Percentiles rank a stretch among this genome's conserved stretches.
Conservation (phyloP, 2,329 filamentous ascomycete species). For the Fusarium devonianum region DNA sequence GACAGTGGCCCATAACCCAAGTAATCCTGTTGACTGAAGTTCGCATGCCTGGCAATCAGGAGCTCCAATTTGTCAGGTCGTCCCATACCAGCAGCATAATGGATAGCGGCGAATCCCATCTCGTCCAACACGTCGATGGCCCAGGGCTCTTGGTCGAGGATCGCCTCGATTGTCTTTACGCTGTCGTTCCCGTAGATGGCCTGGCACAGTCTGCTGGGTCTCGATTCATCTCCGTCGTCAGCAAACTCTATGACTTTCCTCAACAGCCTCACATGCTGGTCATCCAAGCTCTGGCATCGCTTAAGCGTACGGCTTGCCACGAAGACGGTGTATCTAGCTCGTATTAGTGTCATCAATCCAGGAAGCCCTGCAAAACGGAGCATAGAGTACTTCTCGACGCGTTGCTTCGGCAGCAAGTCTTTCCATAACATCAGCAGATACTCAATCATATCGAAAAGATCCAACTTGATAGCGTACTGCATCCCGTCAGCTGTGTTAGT, state of each 20-base stretch:
- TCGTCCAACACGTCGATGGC: neutral
- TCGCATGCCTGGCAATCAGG: neutral
- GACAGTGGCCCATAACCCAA: neutral
- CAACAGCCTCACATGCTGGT: neutral
- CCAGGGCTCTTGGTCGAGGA: neutral
- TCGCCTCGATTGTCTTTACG: neutral
- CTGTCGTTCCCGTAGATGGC: neutral
- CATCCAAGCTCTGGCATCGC: neutral
- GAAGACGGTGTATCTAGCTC: too few species aligned
- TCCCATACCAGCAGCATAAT: neutral
- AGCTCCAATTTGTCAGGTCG: neutral
- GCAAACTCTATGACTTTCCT: neutral
- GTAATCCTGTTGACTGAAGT: neutral
- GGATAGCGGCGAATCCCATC: neutral
- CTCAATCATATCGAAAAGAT: neutral
- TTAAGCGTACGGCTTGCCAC: neutral
- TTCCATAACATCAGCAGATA: neutral
- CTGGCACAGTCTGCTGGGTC: neutral
- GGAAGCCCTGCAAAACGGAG: too few species aligned
- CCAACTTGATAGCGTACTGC: neutral
- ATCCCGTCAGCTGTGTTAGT: too few species aligned
- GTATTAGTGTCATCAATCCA: too few species aligned
- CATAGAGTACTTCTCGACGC: neutral
- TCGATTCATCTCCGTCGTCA: neutral
- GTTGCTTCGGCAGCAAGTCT: neutral